phyloP scores from a whole-genome alignment of 495 filamentous ascomycete genomes.

The Corynascus novoguineensis region DNA sequence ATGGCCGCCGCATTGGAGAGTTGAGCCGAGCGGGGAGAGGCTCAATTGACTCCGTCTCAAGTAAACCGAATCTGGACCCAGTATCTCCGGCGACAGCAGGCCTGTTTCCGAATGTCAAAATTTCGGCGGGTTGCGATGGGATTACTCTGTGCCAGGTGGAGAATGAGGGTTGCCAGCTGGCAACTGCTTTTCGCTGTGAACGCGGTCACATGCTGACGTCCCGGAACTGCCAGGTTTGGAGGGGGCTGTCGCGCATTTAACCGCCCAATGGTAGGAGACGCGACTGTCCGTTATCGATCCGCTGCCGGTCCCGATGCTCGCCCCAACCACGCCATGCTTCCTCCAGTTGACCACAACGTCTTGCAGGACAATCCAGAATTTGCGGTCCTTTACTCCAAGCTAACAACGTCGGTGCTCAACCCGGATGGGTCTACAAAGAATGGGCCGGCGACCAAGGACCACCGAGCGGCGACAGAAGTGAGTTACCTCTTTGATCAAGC shows the following conservation, averaged over 20 bases:
- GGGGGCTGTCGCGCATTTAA: neutral
- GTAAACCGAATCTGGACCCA: neutral
- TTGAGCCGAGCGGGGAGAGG: neutral
- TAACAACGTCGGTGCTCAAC: slow-evolving; percentile 55
- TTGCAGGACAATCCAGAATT: slow-evolving; percentile 61
- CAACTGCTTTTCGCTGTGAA: neutral
- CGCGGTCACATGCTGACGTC: slow-evolving; percentile 25
- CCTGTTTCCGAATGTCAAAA: slow-evolving; percentile 15
- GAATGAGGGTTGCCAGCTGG: neutral
- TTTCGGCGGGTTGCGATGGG: slow-evolving; percentile 11
- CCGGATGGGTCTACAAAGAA: slow-evolving; percentile 57
- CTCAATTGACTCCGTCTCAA: slow-evolving; percentile 6
- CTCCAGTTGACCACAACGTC: slow-evolving; percentile 57
- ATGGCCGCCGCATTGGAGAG: slow-evolving; percentile 16
- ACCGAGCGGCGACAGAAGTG: slow-evolving; percentile 46
- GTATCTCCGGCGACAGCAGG: neutral
- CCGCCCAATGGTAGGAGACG: neutral
- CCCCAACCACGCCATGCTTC: slow-evolving; percentile 49
- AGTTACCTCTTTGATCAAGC: neutral
- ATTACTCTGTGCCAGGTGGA: slow-evolving; percentile 8
- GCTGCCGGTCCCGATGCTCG: neutral
- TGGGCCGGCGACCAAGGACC: slow-evolving; percentile 48
- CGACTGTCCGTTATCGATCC: neutral
- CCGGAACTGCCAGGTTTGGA: too few relatives aligned
- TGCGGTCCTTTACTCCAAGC: slow-evolving; percentile 54